Conservation (phyloP, 441 rosid species). For the Populus tomentosa region DNA sequence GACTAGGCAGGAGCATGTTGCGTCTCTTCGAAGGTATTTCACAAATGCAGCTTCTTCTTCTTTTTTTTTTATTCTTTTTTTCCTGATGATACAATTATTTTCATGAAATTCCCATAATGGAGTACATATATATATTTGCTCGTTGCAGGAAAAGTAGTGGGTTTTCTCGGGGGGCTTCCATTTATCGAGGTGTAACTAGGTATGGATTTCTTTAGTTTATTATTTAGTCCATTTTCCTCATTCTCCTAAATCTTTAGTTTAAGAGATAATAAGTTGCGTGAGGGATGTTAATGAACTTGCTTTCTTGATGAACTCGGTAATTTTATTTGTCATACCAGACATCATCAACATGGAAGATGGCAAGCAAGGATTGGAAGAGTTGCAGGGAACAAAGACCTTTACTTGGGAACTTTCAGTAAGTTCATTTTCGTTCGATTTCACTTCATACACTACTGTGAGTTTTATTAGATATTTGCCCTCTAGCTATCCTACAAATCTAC, state of each 20-base stretch:
- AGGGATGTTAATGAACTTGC: neutral
- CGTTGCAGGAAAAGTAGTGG: slow-evolving; percentile 86
- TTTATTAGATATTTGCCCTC: too few relatives aligned
- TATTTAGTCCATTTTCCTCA: neutral
- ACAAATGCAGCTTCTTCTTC: neutral
- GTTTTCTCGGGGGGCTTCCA: slow-evolving; percentile 95
- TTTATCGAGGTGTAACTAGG: slow-evolving; percentile 97
- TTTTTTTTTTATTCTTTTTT: neutral
- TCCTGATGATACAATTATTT: neutral
- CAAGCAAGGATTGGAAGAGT: slow-evolving; percentile 97
- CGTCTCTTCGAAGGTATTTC: slow-evolving; percentile 74
- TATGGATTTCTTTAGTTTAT: slow-evolving; percentile 7
- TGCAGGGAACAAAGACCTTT: slow-evolving; percentile 96
- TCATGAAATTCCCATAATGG: too few relatives aligned
- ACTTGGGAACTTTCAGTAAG: slow-evolving; percentile 92
- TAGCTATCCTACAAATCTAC: neutral
- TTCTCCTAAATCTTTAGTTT: neutral
- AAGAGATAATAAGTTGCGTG: neutral
- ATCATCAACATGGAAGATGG: slow-evolving; percentile 98
- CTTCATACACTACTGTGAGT: neutral
- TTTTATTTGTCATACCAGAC: slow-evolving; percentile 32
- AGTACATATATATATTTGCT: neutral
- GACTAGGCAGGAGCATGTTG: slow-evolving; percentile 92
- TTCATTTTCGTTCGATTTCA: neutral
- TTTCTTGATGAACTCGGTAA: neutral